These are phyloP conservation scores for Phytophthora litchii DNA, from an alignment of 352 stramenopile genomes.

Conservation along the genomic window DNA sequence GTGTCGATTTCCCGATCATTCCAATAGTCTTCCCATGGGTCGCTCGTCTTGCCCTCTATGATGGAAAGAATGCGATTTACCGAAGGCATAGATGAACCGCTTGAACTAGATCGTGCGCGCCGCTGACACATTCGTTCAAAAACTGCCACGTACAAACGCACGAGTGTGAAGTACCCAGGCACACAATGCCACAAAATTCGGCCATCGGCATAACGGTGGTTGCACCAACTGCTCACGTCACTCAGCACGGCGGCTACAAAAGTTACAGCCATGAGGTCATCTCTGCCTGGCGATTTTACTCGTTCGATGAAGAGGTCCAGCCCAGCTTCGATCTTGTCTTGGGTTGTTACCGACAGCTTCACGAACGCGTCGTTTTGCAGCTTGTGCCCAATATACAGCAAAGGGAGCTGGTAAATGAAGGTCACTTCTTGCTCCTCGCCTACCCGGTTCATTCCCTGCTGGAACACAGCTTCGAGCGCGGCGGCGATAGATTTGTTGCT, in stretches of 20 bases:
- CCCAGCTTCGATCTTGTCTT: slow-evolving; percentile 56
- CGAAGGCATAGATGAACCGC: slow-evolving; percentile 39
- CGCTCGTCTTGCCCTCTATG: slow-evolving; percentile 48
- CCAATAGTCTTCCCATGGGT: slow-evolving; percentile 85
- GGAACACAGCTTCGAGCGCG: slow-evolving; percentile 53
- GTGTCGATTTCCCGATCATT: slow-evolving; percentile 58
- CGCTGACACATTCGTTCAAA: slow-evolving; percentile 85
- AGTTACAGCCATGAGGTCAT: slow-evolving; percentile 68
- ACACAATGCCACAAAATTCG: slow-evolving; percentile 78
- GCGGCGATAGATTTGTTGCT: slow-evolving; percentile 41
- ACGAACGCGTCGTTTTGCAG: slow-evolving; percentile 50
- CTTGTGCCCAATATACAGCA: slow-evolving; percentile 61
- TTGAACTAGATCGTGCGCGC: slow-evolving; percentile 41
- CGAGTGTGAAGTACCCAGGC: slow-evolving; percentile 75
- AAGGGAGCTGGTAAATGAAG: slow-evolving; percentile 62
- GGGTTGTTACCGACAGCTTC: slow-evolving; percentile 33
- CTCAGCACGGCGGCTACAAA: slow-evolving; percentile 76
- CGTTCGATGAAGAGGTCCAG: slow-evolving; percentile 64
- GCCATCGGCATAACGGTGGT: slow-evolving; percentile 41
- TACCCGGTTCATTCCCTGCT: slow-evolving; percentile 45
- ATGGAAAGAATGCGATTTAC: slow-evolving; percentile 71
- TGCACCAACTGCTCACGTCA: slow-evolving; percentile 68
- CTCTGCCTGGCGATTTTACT: slow-evolving; percentile 53
- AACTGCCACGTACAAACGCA: slow-evolving; percentile 68
- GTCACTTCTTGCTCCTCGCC: slow-evolving; percentile 53